phyloP scores from a whole-genome alignment of 345 rosid genomes.

The Noccaea caerulescens region DNA sequence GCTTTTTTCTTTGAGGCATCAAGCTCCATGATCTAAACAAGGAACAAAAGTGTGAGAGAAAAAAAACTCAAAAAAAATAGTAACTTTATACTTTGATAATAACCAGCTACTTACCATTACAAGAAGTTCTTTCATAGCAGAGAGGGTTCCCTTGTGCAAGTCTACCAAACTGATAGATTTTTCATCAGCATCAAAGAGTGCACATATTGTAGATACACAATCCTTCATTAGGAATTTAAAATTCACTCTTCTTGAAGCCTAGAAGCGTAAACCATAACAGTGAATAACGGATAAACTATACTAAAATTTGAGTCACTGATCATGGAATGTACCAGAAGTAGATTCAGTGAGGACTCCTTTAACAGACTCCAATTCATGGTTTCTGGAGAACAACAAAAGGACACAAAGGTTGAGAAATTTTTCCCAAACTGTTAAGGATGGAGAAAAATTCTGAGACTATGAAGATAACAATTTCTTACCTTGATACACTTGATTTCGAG shows the following conservation, averaged over 20 bases:
- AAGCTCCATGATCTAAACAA: slow-evolving; percentile 75
- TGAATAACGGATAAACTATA: neutral
- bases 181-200: slow-evolving; percentile 44
- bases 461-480: slow-evolving; percentile 45
- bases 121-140: slow-evolving; percentile 66
- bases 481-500: slow-evolving; percentile 53
- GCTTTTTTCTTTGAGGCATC: slow-evolving; percentile 75
- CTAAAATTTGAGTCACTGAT: slow-evolving; percentile 2
- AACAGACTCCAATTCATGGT: slow-evolving; percentile 69
- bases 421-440: slow-evolving; percentile 11
- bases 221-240: slow-evolving; percentile 70
- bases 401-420: slow-evolving; percentile 1
- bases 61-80: slow-evolving; percentile 1
- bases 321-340: slow-evolving; percentile 64
- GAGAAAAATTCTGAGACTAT: slow-evolving; percentile 8
- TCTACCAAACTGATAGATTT: slow-evolving; percentile 57
- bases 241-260: slow-evolving; percentile 79
- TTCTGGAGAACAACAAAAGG: slow-evolving; percentile 56
- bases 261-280: slow-evolving; percentile 28
- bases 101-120: slow-evolving; percentile 49
- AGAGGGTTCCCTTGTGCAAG: slow-evolving; percentile 49
- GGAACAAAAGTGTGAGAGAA: slow-evolving; percentile 27
- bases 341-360: slow-evolving; percentile 68
- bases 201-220: slow-evolving; percentile 61
- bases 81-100: slow-evolving; percentile 1